Conservation (phyloP, 1,284 basidiomycete genomes). For the Wallemia ichthyophaga region DNA sequence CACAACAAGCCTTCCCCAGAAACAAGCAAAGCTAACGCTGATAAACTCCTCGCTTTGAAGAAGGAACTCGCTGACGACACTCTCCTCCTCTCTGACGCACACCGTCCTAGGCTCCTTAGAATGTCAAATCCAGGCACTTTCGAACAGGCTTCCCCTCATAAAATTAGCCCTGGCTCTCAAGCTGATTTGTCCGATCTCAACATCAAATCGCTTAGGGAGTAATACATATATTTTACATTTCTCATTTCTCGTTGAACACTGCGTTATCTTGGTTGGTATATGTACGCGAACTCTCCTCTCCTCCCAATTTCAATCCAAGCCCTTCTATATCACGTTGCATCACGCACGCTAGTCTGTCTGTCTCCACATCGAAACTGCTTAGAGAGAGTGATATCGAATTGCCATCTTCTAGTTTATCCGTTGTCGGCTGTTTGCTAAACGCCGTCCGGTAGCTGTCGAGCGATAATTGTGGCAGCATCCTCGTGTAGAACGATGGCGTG, state of each 20-base stretch:
- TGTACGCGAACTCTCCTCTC: neutral
- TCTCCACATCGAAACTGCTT: neutral
- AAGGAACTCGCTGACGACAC: slow-evolving; percentile 16
- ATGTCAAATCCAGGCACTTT: slow-evolving; percentile 18
- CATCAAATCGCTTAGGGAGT: slow-evolving; percentile 12
- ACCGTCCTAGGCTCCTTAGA: slow-evolving; percentile 15
- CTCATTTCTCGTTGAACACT: too few relatives aligned
- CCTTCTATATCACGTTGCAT: slow-evolving; percentile 2
- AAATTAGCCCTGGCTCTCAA: slow-evolving; percentile 16
- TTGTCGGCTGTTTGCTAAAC: neutral
- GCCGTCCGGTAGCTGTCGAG: neutral
- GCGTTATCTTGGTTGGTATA: too few relatives aligned
- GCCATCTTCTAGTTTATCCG: neutral
- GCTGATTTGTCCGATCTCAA: slow-evolving; percentile 17
- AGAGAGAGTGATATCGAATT: neutral
- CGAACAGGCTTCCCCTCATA: slow-evolving; percentile 16
- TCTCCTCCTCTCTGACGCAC: slow-evolving; percentile 19
- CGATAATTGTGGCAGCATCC: neutral
- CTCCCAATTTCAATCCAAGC: slow-evolving; percentile 6
- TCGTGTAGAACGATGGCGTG: neutral
- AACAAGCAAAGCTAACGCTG: slow-evolving; percentile 1
- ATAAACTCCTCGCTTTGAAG: slow-evolving; percentile 17
- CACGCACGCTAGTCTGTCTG: neutral
- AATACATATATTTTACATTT: too few relatives aligned
- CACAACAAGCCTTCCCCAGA: neutral